phyloP scores from a whole-genome alignment of 441 rosid species.

The Gossypium schwendimanii region DNA sequence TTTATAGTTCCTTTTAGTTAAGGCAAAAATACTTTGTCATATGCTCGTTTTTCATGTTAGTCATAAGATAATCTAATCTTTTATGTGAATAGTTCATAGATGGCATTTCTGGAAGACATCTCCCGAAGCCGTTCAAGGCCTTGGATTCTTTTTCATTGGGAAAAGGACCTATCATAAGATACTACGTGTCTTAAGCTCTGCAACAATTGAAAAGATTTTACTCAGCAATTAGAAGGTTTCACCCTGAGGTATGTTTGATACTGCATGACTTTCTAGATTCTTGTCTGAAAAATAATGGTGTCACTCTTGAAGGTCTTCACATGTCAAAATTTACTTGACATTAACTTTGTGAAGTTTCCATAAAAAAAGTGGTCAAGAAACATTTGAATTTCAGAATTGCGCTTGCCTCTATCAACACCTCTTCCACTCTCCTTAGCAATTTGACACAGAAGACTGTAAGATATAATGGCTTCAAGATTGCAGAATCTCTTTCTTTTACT shows the following conservation, averaged over 20 bases:
- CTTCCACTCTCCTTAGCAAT: neutral
- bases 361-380: neutral
- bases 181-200: conserved; percentile 26
- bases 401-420: neutral
- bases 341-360: neutral
- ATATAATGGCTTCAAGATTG: neutral
- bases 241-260: conserved; percentile 54
- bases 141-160: conserved; percentile 23
- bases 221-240: conserved; percentile 44
- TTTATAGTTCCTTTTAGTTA: neutral
- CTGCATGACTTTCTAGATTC: neutral
- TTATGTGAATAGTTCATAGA: conserved; percentile 33
- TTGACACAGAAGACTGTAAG: neutral
- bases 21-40: neutral
- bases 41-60: neutral
- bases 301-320: neutral
- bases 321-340: neutral
- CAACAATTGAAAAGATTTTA: conserved; percentile 34
- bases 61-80: conserved; percentile 9
- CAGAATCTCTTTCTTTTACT: neutral
- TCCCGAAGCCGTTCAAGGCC: conserved; percentile 23
- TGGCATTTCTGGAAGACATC: conserved; percentile 27
- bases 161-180: conserved; percentile 19
- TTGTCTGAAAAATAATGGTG: neutral
- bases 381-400: neutral